Percentiles rank a stretch among this genome's conserved stretches.
These are phyloP conservation scores for Eurotiales sp. DNA, from an alignment of 2,329 filamentous ascomycete genomes.

Conservation along the genomic window DNA sequence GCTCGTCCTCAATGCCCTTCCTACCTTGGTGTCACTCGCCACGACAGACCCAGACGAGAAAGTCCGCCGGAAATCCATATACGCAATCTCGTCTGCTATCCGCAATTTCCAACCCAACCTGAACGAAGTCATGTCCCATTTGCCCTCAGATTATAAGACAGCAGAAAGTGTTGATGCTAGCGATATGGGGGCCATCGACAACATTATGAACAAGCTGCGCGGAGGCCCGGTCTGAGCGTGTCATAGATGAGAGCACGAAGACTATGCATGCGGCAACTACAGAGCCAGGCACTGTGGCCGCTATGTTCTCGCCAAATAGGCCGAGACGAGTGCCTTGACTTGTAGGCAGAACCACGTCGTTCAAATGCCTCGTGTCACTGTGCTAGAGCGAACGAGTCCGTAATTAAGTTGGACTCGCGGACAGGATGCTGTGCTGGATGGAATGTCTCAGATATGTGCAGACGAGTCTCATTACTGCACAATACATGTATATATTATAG, in stretches of 20 bases:
- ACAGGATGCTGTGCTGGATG: too few species aligned
- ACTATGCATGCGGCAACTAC: not conserved
- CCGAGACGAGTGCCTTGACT: too few species aligned
- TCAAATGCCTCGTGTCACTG: too few species aligned
- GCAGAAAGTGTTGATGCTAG: conserved; percentile 67
- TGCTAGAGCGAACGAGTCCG: too few species aligned
- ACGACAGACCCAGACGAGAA: conserved; percentile 56
- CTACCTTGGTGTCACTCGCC: conserved; percentile 64
- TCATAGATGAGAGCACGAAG: not conserved
- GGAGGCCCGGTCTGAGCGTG: conserved; percentile 33
- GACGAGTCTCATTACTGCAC: too few species aligned
- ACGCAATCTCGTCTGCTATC: conserved; percentile 78
- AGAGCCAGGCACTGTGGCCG: not conserved
- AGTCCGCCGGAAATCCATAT: conserved; percentile 81
- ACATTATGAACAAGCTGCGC: conserved; percentile 65
- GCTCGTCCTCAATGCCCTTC: conserved; percentile 62
- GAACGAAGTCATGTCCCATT: conserved; percentile 62
- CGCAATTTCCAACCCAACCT: conserved; percentile 82
- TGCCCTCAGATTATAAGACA: conserved; percentile 58
- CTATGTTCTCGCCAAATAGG: too few species aligned
- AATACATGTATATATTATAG: too few species aligned
- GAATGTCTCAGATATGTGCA: too few species aligned
- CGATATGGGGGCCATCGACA: conserved; percentile 84
- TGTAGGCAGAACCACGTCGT: too few species aligned
- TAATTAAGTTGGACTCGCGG: too few species aligned